Percentiles rank a stretch among this genome's conserved stretches.
phyloP scores from a whole-genome alignment of 148 eudicot species.

The Rheum nobile region DNA sequence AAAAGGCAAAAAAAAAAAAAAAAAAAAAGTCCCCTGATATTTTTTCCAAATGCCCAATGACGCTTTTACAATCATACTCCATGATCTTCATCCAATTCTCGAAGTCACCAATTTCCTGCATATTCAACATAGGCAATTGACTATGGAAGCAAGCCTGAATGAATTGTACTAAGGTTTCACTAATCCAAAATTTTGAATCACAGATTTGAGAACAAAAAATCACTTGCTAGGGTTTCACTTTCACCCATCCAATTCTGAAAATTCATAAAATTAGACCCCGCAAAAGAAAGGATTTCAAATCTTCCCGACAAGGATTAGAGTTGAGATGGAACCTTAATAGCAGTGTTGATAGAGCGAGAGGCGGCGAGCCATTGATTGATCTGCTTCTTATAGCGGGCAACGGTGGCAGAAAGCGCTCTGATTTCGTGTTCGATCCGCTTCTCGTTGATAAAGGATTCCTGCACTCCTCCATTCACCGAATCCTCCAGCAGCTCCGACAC shows the following conservation, averaged over 20 bases:
- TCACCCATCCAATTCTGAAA: background rate
- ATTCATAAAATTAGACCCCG: background rate
- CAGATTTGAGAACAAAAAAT: too few species aligned
- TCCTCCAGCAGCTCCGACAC: constrained; percentile 68
- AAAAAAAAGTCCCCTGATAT: too few species aligned
- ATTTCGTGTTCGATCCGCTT: constrained; percentile 75
- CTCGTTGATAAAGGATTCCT: constrained; percentile 64
- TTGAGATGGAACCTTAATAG: constrained; percentile 38
- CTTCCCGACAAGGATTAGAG: background rate
- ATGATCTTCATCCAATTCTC: constrained; percentile 93
- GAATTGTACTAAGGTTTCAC: background rate
- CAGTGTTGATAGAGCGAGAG: constrained; percentile 60
- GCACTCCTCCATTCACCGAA: constrained; percentile 68
- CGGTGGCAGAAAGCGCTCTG: constrained; percentile 40
- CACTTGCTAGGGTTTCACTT: background rate
- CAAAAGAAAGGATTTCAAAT: background rate
- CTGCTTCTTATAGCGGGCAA: constrained; percentile 52
- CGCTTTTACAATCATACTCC: constrained; percentile 71
- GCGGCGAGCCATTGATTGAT: constrained; percentile 85
- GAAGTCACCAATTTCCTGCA: constrained; percentile 80
- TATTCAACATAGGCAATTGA: too few species aligned
- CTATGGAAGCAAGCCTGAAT: too few species aligned
- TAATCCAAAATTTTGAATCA: background rate
- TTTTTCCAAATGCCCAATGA: too few species aligned
- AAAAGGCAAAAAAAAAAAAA: too few species aligned